Percentiles rank a stretch among this genome's conserved stretches.
Conservation (phyloP, 768 basidiomycete genomes). For the Boletellus ananiceps region DNA sequence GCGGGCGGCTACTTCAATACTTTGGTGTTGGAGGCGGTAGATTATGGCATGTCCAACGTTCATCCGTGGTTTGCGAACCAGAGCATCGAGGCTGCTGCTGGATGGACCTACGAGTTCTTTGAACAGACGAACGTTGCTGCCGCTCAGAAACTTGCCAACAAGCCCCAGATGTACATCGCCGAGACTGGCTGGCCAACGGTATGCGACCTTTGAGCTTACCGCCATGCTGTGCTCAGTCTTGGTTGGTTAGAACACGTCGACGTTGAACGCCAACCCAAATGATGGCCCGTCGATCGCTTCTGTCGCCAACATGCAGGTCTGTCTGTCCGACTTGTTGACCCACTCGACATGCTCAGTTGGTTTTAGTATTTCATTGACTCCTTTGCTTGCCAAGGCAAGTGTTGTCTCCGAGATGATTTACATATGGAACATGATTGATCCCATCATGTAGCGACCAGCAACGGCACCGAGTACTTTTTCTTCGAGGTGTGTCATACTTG, state of each 20-base stretch:
- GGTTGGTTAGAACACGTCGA: constrained; percentile 51
- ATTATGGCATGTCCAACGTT: constrained; percentile 86
- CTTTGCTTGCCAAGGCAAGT: constrained; percentile 62
- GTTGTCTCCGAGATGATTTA: neutral
- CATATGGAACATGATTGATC: constrained; percentile 6
- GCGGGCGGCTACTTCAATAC: constrained; percentile 84
- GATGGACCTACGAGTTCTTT: constrained; percentile 84
- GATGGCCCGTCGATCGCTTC: constrained; percentile 70
- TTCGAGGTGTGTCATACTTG: constrained; percentile 52
- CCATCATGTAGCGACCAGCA: constrained; percentile 53
- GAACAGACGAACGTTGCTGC: constrained; percentile 52
- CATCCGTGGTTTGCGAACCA: constrained; percentile 94
- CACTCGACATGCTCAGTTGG: constrained; percentile 4
- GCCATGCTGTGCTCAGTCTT: neutral
- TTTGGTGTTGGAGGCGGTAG: constrained; percentile 53
- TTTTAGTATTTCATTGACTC: constrained; percentile 72
- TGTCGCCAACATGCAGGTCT: constrained; percentile 53
- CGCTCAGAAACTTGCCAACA: constrained; percentile 59
- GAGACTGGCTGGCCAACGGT: constrained; percentile 91
- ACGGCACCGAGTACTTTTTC: constrained; percentile 84
- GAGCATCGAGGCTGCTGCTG: constrained; percentile 59
- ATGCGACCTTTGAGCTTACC: constrained; percentile 16
- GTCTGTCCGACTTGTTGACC: neutral
- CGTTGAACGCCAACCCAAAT: constrained; percentile 45
- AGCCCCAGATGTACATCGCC: constrained; percentile 83